Conservation (phyloP, 2,329 filamentous ascomycete species). For the Aspergillus pseudoviridinutans region DNA sequence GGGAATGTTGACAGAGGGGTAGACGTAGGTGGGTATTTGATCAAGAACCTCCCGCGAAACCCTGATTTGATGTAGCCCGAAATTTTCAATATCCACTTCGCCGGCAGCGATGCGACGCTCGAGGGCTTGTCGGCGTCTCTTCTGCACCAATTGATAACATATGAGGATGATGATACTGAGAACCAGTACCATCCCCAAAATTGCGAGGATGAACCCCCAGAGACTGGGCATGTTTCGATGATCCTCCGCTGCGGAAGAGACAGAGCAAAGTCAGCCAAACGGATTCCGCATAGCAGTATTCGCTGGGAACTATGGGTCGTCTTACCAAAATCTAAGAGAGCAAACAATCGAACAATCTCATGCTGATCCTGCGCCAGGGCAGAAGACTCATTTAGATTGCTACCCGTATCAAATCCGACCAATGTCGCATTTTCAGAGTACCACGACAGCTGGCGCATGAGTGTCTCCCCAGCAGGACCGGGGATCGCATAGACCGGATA, state of each 20-base stretch:
- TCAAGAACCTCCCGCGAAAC: conserved; percentile 70
- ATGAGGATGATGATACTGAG: conserved; percentile 63
- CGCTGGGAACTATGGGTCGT: conserved; percentile 29
- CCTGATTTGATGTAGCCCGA: conserved; percentile 77
- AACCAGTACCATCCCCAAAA: conserved; percentile 72
- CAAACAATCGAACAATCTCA: conserved; percentile 42
- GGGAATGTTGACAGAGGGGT: conserved; percentile 43
- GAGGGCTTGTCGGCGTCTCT: conserved; percentile 63
- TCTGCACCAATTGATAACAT: conserved; percentile 73
- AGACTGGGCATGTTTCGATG: conserved; percentile 57
- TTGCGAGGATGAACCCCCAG: conserved; percentile 77
- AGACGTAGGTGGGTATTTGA: conserved; percentile 74
- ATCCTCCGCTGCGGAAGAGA: background rate
- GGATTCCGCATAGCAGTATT: background rate
- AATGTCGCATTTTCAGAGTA: conserved; percentile 73
- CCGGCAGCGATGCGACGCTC: conserved; percentile 68
- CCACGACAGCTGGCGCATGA: conserved; percentile 67
- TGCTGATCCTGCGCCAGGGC: background rate
- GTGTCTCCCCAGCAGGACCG: conserved; percentile 58
- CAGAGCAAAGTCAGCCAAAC: background rate
- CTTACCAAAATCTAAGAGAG: conserved; percentile 46
- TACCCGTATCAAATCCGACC: conserved; percentile 32
- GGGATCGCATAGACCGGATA: conserved; percentile 84
- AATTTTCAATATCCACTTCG: conserved; percentile 78
- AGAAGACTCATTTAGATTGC: background rate